Evolutionary conservation across 345 rosid genomes (phyloP).

Genomic region (Cardamine chenopodiifolia): DNA sequence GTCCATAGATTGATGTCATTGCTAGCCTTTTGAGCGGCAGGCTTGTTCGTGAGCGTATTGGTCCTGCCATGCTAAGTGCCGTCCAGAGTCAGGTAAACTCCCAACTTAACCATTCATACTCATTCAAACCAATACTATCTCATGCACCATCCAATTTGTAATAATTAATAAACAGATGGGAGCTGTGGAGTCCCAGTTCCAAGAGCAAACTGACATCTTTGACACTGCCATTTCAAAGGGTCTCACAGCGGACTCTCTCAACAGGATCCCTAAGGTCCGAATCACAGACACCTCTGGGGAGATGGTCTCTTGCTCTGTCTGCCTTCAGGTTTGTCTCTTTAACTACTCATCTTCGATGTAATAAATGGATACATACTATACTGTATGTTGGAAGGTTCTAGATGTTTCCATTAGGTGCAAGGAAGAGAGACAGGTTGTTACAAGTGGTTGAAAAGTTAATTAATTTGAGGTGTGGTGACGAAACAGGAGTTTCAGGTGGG

Average conservation of each 20-base stretch:
- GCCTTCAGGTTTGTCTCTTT: constrained; percentile 75
- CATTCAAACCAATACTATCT: background rate
- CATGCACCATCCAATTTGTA: too few species aligned
- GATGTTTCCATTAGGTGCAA: constrained; percentile 7
- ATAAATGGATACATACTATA: background rate
- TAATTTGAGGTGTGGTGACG: constrained; percentile 6
- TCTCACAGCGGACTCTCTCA: constrained; percentile 71
- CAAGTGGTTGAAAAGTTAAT: background rate
- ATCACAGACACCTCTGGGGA: constrained; percentile 78
- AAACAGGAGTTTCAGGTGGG: constrained; percentile 91
- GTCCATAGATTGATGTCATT: constrained; percentile 79
- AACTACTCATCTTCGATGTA: background rate
- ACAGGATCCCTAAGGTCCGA: constrained; percentile 76
- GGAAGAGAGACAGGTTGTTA: background rate
- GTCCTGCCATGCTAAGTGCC: constrained; percentile 97
- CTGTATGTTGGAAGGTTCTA: background rate
- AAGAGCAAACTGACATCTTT: constrained; percentile 75
- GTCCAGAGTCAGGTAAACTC: constrained; percentile 93
- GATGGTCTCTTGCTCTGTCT: constrained; percentile 78
- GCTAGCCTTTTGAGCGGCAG: constrained; percentile 95
- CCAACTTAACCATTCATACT: background rate
- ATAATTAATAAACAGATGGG: constrained; percentile 68
- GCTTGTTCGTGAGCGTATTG: constrained; percentile 94
- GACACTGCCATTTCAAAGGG: constrained; percentile 78
- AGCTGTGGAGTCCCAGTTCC: constrained; percentile 73